Percentiles rank a stretch among this genome's conserved stretches.
Conservation (phyloP, 116 monocot genomes). For the Thalassia testudinum region DNA sequence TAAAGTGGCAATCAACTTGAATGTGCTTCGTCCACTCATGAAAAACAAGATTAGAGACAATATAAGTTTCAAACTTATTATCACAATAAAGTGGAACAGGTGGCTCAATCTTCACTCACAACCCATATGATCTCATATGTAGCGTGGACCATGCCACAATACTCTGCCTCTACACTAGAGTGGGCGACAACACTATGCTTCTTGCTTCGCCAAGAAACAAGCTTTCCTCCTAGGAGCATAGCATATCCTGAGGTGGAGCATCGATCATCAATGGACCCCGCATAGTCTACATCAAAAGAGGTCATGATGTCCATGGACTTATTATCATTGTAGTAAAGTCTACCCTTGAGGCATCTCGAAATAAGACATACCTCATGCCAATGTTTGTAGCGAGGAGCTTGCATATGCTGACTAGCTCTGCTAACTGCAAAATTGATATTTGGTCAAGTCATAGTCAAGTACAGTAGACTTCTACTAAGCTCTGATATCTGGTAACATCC, state of each 20-base stretch:
- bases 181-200: not conserved
- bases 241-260: not conserved
- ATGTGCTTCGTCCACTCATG: conserved; percentile 6
- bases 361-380: not conserved
- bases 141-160: not conserved
- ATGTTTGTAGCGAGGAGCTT: no score
- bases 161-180: not conserved
- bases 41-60: not conserved
- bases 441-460: no score
- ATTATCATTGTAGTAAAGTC: not conserved
- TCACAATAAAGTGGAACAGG: not conserved
- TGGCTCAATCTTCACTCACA: not conserved
- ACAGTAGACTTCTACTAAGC: no score
- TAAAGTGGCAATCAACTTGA: conserved; percentile 1
- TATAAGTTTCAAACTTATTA: not conserved
- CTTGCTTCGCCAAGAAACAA: not conserved
- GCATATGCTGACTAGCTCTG: no score
- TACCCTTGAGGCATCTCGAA: no score
- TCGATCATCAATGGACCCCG: no score
- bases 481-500: no score
- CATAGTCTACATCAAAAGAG: not conserved
- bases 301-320: not conserved
- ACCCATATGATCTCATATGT: conserved; percentile 1
- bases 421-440: no score
- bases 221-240: not conserved